Evolutionary conservation across 441 rosid genomes (phyloP), one percentile per base, ranked within the genome.

Genomic region (Cnidoscolus chayamansa): DNA sequence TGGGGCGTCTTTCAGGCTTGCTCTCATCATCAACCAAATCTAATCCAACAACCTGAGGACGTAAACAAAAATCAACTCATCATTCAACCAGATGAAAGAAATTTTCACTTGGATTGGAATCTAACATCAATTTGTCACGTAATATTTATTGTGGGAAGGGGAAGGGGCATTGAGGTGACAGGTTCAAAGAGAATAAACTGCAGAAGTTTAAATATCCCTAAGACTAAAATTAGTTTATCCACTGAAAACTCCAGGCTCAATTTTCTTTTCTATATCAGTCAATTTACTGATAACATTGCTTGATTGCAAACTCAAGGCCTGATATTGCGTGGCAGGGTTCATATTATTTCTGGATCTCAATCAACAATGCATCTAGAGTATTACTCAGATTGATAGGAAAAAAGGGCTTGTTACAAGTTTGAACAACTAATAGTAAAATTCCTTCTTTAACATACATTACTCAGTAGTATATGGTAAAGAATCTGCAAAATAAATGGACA

Each of bases 1-100:
- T 95, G 59, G 98, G 99, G 55, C 99, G 98, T 71, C 99, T 91
- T 87, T 95, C 98, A 56, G 99, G 99, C 81, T 95, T 95, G 86
- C 94, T 95, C 85, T 95, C 99, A 79, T 95, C 98, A 82, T 95
- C 99, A 10, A 95, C 99, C 84, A 95, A 78, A 85, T 95, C 99
- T 81, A 95, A 80, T 10, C 99, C 99, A 83, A 95, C 99, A 74
- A 95, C 99, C 99, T 95, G 80, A 83, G 61, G 45, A 43, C 48
- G 73, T 70, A 77, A 76, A 78, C 20, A 68, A 71, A 70, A 63
- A 73, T 66, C 51, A 79, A 12, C 55, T 70, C 40, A 54, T 31
- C 43, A 60, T 30, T 20, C 19, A 47, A 48, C 40, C 12, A 30
- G 50, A 25, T 2, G 57, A 17, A 54, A 13, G n/a, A 9, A 25